Evolutionary conservation across 495 filamentous ascomycete genomes (phyloP).

Genomic region (Chlorociboria aeruginascens): DNA sequence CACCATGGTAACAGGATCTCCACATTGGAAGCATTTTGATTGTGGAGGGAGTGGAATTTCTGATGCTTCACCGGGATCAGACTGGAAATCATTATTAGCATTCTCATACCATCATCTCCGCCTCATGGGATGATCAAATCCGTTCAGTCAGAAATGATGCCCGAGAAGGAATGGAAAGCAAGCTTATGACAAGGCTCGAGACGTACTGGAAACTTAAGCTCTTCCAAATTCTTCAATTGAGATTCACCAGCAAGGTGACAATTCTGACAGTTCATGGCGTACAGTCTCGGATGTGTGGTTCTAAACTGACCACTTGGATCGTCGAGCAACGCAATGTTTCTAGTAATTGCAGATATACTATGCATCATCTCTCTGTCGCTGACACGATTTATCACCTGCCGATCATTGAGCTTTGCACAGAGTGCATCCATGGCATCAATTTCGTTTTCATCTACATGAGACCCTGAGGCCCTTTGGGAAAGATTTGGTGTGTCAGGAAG

Average conservation of each 20-base stretch:
- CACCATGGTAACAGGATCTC: conserved; percentile 19
- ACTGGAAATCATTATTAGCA: conserved; percentile 4
- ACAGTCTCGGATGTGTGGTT: conserved; percentile 20
- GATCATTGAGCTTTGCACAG: conserved; percentile 18
- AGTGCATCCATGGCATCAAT: conserved; percentile 26
- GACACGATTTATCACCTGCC: conserved; percentile 22
- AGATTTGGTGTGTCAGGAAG: conserved; percentile 24
- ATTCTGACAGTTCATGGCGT: conserved; percentile 21
- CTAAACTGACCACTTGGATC: conserved; percentile 20
- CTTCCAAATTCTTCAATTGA: conserved; percentile 17
- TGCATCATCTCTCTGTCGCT: conserved; percentile 25
- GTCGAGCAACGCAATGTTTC: conserved; percentile 22
- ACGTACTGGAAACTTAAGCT: conserved; percentile 19
- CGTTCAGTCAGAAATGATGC: neutral
- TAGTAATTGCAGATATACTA: conserved; percentile 20
- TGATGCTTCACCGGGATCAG: conserved; percentile 1
- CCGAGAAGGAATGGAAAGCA: neutral
- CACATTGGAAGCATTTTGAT: conserved; percentile 20
- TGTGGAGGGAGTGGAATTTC: conserved; percentile 18
- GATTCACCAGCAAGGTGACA: conserved; percentile 24
- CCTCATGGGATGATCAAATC: too few species aligned
- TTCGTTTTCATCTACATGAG: conserved; percentile 21
- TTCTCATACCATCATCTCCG: neutral
- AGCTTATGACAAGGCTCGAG: neutral
- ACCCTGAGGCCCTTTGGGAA: conserved; percentile 6